Evolutionary conservation across 23 red algal genomes (phyloP).

Genomic region (Gracilaria caudata): DNA sequence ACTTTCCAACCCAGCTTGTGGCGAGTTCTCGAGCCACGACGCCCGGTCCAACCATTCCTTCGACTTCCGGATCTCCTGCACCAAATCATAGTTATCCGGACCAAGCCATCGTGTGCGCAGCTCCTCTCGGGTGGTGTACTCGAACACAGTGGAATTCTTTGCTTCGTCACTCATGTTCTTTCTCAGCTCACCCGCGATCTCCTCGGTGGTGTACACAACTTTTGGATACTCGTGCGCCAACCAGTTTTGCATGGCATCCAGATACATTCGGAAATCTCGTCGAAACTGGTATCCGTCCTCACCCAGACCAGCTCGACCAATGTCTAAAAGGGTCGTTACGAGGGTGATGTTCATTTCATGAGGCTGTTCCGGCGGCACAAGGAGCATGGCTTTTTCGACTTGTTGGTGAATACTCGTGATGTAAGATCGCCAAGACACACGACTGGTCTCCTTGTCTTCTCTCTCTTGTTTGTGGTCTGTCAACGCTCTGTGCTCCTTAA

Average conservation of each 20-base stretch:
- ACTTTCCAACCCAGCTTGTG: conserved; percentile 34
- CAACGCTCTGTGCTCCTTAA: conserved; percentile 31
- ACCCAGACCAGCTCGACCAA: conserved; percentile 17
- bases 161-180: conserved; percentile 36
- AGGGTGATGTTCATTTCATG: conserved; percentile 67
- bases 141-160: conserved; percentile 50
- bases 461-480: background rate
- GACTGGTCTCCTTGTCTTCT: background rate
- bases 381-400: conserved; percentile 49
- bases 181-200: conserved; percentile 33
- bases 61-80: conserved; percentile 44
- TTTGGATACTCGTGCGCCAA: conserved; percentile 53
- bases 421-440: conserved; percentile 31
- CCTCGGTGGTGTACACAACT: conserved; percentile 44
- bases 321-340: conserved; percentile 46
- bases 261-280: conserved; percentile 53
- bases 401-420: conserved; percentile 25
- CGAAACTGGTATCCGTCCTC: conserved; percentile 44
- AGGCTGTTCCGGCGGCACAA: conserved; percentile 52
- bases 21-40: conserved; percentile 62
- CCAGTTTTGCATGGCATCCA: conserved; percentile 59
- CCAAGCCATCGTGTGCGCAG: conserved; percentile 53
- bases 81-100: conserved; percentile 57
- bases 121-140: conserved; percentile 36
- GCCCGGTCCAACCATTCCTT: conserved; percentile 28